Evolutionary conservation across 1,139 yeast species (phyloP), one percentile per base, ranked within the genome.

Genomic region (Saccharomyces hybrid): DNA sequence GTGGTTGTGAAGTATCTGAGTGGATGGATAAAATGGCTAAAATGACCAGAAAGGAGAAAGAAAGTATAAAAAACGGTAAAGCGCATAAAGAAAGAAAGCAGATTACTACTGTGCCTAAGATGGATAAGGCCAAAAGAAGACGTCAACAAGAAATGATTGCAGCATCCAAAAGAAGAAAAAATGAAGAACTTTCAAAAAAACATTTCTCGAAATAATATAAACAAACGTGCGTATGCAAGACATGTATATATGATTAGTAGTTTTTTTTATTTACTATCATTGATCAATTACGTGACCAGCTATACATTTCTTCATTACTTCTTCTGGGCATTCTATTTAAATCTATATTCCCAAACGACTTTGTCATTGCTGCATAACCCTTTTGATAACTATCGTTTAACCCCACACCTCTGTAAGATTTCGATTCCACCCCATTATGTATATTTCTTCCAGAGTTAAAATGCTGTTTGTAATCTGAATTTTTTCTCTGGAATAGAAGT

Each of bases 11-110:
- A 46, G 76, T 80, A 56, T 83, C 89, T 49, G 82, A 75, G 34
- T 93, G 99, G 99, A 83, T 95, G 88, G 80, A 83, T 52, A 78
- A 81, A 55, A 72, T 88, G 71, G 77, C 84, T n/a, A 88, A 88
- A 67, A 74, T 90, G 59, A 74, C 82, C 11, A 82, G 82, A 65
- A 79, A 77, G 53, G 85, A 87, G 51, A 88, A 87, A 76, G 78
- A 83, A 62, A 67, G 73, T 52, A 73, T 88, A 56, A 86, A 84
- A 69, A 76, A 75, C 54, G 78, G 81, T 56, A 81, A 82, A 57
- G 55, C 57, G 4, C 60, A 54, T 50, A 52, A 48, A 3, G 67
- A 67, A 47, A 78, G 99, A 64, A 80, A 79, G 58, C 82, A 82
- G 57, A 93, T 93, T 62, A 85, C 95, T 62, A 91, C 98, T 0